Evolutionary conservation across 257 asterid genomes (phyloP).

Genomic region (Jaltomata sinuosa): DNA sequence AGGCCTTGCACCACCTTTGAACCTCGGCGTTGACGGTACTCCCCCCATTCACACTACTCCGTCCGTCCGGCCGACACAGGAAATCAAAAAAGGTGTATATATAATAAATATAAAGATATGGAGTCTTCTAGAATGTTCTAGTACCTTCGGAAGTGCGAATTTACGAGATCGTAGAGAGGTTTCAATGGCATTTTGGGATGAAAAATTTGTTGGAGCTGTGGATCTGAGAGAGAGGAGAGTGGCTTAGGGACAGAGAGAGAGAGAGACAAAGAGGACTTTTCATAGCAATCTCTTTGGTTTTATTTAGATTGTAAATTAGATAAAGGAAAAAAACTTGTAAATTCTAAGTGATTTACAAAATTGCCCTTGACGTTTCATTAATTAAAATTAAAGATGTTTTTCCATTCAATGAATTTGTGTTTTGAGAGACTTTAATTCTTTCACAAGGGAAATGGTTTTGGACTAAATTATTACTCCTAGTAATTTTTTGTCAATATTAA

Average conservation of each 20-base stretch:
- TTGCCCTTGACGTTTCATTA: not conserved
- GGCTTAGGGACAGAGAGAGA: not conserved
- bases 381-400: not conserved
- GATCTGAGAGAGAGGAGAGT: constrained; percentile 1
- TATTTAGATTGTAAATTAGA: not conserved
- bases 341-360: not conserved
- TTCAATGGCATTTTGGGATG: constrained; percentile 4
- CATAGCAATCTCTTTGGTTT: not conserved
- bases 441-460: not conserved
- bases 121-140: not conserved
- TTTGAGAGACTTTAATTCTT: not conserved
- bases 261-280: not conserved
- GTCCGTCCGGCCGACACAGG: not conserved
- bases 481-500: not conserved
- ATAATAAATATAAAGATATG: no score
- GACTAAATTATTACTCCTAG: no score
- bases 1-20: constrained; percentile 50
- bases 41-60: constrained; percentile 59
- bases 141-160: not conserved
- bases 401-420: not conserved
- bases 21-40: constrained; percentile 77
- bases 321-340: not conserved
- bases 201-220: not conserved
- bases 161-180: not conserved
- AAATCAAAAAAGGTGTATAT: not conserved